These are phyloP conservation scores for Orbilia oligospora DNA, from an alignment of 2,329 filamentous ascomycete species.

Conservation along the genomic window DNA sequence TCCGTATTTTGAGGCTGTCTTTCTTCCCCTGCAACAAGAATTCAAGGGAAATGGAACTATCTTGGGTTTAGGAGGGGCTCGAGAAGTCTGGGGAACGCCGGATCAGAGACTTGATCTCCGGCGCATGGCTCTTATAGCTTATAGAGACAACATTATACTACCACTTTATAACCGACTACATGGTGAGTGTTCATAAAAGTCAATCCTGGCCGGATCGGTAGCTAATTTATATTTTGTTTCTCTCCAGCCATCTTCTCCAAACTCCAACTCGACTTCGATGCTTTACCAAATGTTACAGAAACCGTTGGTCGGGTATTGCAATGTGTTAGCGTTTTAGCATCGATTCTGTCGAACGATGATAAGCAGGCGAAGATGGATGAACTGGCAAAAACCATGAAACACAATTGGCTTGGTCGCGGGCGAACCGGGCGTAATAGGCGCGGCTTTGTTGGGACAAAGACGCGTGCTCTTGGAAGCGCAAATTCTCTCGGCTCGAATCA, in stretches of 20 bases:
- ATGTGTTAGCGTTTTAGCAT: conserved; percentile 90
- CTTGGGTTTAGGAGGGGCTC: conserved; percentile 82
- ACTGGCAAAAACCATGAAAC: conserved; percentile 87
- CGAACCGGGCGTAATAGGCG: conserved; percentile 89
- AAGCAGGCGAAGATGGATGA: conserved; percentile 84
- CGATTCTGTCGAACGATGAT: conserved; percentile 80
- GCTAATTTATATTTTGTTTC: background rate
- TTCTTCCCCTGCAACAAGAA: conserved; percentile 92
- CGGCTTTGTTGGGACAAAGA: conserved; percentile 83
- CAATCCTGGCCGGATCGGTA: background rate
- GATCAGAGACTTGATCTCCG: conserved; percentile 81
- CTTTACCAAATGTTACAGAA: conserved; percentile 80
- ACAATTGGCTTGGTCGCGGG: conserved; percentile 95
- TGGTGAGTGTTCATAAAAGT: conserved; percentile 69
- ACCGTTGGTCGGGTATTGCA: conserved; percentile 96
- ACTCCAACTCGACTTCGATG: conserved; percentile 78
- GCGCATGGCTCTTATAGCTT: conserved; percentile 87
- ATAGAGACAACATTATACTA: conserved; percentile 88
- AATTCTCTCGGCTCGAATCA: conserved; percentile 52
- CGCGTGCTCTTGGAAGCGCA: conserved; percentile 57
- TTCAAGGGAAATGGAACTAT: conserved; percentile 87
- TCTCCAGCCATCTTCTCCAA: conserved; percentile 71
- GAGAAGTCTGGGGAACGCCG: conserved; percentile 82
- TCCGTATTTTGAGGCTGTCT: conserved; percentile 95
- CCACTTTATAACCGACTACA: conserved; percentile 85